Percentiles rank a stretch among this genome's conserved stretches.
Conservation (phyloP, 2,329 filamentous ascomycete genomes). For the Decorospora gaudefroyi region DNA sequence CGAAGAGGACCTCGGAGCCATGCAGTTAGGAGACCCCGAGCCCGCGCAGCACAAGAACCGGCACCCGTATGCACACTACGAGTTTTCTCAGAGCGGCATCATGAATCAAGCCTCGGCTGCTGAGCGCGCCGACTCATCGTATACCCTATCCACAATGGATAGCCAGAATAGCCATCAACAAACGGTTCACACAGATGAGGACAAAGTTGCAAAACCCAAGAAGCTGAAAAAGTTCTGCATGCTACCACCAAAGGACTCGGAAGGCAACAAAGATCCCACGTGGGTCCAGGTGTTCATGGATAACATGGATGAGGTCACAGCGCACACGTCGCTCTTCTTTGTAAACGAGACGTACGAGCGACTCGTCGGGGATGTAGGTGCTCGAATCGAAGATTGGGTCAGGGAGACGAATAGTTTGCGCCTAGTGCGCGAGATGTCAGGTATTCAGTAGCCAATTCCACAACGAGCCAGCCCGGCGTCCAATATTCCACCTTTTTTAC, state of each 20-base stretch:
- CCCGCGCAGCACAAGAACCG: constrained; percentile 6
- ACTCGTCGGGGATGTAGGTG: constrained; percentile 75
- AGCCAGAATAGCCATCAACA: constrained; percentile 13
- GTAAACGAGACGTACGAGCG: constrained; percentile 72
- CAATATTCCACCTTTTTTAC: background rate
- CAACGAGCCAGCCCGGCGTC: too few relatives aligned
- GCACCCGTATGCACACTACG: constrained; percentile 33
- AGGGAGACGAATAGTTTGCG: constrained; percentile 58
- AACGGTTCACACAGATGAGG: background rate
- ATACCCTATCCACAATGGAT: constrained; percentile 29
- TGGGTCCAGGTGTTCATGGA: constrained; percentile 84
- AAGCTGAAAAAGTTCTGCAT: constrained; percentile 80
- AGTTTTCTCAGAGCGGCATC: constrained; percentile 40
- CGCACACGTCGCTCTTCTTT: constrained; percentile 82
- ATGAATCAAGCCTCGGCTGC: constrained; percentile 34
- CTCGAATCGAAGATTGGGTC: constrained; percentile 70
- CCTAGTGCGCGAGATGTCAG: constrained; percentile 35
- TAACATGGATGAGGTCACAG: constrained; percentile 80
- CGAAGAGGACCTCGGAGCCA: constrained; percentile 30
- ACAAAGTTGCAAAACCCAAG: constrained; percentile 40
- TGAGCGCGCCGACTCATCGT: constrained; percentile 25
- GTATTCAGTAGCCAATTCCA: constrained; percentile 7
- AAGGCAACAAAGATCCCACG: constrained; percentile 65
- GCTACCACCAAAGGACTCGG: constrained; percentile 63
- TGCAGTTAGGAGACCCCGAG: constrained; percentile 22